Evolutionary conservation across 2,329 filamentous ascomycete species (phyloP).

Genomic region (Colletotrichum scovillei): DNA sequence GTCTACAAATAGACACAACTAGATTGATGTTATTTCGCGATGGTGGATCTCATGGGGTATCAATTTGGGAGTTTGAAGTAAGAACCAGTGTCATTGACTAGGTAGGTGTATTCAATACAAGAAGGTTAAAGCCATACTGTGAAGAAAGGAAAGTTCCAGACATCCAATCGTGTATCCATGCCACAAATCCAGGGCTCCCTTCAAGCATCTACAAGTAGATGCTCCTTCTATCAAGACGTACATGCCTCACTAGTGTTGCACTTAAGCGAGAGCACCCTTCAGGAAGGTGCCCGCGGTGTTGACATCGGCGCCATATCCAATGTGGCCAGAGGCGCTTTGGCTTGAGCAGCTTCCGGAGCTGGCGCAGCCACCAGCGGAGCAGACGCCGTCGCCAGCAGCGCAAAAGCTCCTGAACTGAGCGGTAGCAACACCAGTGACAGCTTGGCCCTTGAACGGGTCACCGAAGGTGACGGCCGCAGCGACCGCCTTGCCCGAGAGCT

Average conservation of each 20-base stretch:
- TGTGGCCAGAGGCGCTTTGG: constrained; percentile 9
- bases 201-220: not conserved
- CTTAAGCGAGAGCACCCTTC: constrained; percentile 21
- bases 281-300: constrained; percentile 18
- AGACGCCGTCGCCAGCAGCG: constrained; percentile 9
- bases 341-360: constrained; percentile 24
- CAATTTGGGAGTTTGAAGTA: not conserved
- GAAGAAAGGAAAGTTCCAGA: constrained; percentile 16
- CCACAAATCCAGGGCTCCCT: not conserved
- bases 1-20: not conserved
- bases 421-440: not conserved
- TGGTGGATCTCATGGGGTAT: not conserved
- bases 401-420: constrained; percentile 33
- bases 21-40: not conserved
- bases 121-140: constrained; percentile 10
- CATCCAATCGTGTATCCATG: constrained; percentile 3
- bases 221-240: not conserved
- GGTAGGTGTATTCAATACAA: not conserved
- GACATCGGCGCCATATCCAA: constrained; percentile 26
- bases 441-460: constrained; percentile 29
- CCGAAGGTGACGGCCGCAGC: constrained; percentile 33
- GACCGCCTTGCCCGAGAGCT: constrained; percentile 37
- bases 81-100: not conserved
- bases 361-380: constrained; percentile 24
- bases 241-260: too few relatives aligned